These are phyloP conservation scores for Fennellomyces sp. DNA, from an alignment of 371 early-diverging fungal genomes.

Conservation along the genomic window DNA sequence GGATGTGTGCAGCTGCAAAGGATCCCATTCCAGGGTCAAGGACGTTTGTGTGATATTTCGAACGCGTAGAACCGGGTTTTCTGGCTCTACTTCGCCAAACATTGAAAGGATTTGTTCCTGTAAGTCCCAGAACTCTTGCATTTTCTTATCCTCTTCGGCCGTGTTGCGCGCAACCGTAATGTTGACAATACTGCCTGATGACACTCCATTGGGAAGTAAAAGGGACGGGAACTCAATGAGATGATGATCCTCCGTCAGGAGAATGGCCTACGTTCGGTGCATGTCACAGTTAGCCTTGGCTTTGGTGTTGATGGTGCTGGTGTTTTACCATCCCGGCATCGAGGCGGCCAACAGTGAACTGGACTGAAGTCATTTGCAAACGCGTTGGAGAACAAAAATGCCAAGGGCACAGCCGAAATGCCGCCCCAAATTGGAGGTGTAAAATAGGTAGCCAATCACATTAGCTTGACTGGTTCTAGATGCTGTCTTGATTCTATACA, in stretches of 20 bases:
- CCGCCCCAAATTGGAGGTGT: not conserved
- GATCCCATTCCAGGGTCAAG: slow-evolving; percentile 87
- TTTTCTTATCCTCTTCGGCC: slow-evolving; percentile 80
- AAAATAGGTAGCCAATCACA: not conserved
- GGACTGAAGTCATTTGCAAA: slow-evolving; percentile 57
- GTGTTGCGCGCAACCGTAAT: slow-evolving; percentile 88
- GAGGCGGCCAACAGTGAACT: slow-evolving; percentile 90
- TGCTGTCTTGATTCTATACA: too few relatives aligned
- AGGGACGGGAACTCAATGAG: slow-evolving; percentile 96
- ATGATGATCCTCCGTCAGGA: slow-evolving; percentile 95
- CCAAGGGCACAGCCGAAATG: not conserved
- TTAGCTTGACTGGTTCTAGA: too few relatives aligned
- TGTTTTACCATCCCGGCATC: slow-evolving; percentile 85
- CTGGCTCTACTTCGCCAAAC: slow-evolving; percentile 81
- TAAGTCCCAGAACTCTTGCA: slow-evolving; percentile 80
- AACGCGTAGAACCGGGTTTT: slow-evolving; percentile 77
- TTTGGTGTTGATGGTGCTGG: not conserved
- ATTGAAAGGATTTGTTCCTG: slow-evolving; percentile 82
- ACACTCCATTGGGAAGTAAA: slow-evolving; percentile 91
- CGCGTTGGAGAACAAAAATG: not conserved
- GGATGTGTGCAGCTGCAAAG: slow-evolving; percentile 78
- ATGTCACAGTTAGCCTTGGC: not conserved
- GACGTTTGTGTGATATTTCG: slow-evolving; percentile 89
- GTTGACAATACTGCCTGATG: slow-evolving; percentile 93
- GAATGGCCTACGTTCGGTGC: slow-evolving; percentile 68